Evolutionary conservation across 139 green algal genomes (phyloP).

Genomic region (Astrephomene gubernaculifera): DNA sequence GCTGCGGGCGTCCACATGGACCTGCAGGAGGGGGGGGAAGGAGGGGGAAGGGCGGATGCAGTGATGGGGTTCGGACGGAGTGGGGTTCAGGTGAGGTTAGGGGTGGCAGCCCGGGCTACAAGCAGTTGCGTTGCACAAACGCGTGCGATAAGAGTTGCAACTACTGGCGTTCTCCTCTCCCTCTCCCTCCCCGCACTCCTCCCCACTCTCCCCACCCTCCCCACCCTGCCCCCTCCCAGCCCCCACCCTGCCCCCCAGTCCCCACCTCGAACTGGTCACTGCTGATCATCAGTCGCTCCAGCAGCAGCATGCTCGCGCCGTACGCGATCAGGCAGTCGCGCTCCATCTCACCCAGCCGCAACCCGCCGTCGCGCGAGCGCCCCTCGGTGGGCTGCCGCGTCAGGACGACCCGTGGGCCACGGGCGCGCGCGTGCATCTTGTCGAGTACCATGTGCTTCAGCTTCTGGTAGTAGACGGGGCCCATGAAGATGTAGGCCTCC

Average conservation of each 20-base stretch:
- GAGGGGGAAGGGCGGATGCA: not conserved
- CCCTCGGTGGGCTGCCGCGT: constrained; percentile 98
- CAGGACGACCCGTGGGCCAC: constrained; percentile 90
- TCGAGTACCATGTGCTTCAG: constrained; percentile 99
- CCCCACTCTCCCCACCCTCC: too few species aligned
- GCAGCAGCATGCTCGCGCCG: constrained; percentile 89
- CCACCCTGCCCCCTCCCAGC: not conserved
- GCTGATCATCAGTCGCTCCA: constrained; percentile 98
- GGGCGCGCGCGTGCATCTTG: constrained; percentile 97
- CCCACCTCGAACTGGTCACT: constrained; percentile 94
- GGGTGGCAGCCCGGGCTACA: too few species aligned
- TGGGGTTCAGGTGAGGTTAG: too few species aligned
- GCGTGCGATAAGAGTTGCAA: too few species aligned
- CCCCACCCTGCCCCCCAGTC: constrained; percentile 61
- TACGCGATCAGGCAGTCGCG: constrained; percentile 97
- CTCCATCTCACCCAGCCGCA: constrained; percentile 98
- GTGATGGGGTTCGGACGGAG: not conserved
- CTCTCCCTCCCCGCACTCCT: constrained; percentile 77
- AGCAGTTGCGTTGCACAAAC: too few species aligned
- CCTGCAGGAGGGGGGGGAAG: constrained; percentile 29
- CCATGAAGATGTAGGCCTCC: constrained; percentile 99
- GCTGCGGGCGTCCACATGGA: constrained; percentile 95
- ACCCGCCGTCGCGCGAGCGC: constrained; percentile 90
- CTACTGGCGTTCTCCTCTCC: too few species aligned
- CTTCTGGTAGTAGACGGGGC: constrained; percentile 99